Evolutionary conservation across 1,284 basidiomycete genomes (phyloP).

Genomic region (Pholiota adiposa): DNA sequence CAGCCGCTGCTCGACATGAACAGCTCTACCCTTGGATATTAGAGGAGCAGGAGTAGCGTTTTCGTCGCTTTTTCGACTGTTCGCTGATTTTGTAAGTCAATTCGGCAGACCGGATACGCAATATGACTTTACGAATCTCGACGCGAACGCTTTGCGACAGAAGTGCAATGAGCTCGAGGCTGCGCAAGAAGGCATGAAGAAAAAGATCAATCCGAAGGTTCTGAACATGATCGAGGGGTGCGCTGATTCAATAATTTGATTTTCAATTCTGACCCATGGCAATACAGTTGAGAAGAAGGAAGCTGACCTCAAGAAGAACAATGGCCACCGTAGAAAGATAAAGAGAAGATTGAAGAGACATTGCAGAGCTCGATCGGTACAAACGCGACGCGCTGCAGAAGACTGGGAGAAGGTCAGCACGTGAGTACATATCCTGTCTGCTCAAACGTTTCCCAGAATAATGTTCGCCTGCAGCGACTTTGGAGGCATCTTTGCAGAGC

Average conservation of each 20-base stretch:
- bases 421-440: conserved; percentile 54
- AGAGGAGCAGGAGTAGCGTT: conserved; percentile 76
- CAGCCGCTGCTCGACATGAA: conserved; percentile 66
- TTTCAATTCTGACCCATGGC: background rate
- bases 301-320: conserved; percentile 84
- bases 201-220: conserved; percentile 95
- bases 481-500: conserved; percentile 94
- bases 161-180: conserved; percentile 81
- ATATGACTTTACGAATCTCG: conserved; percentile 84
- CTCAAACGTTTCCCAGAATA: background rate
- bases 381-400: conserved; percentile 93
- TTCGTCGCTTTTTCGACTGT: background rate
- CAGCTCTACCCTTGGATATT: conserved; percentile 88
- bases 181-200: conserved; percentile 87
- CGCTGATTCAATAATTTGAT: conserved; percentile 25
- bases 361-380: conserved; percentile 91
- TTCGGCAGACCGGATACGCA: conserved; percentile 86
- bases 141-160: conserved; percentile 67
- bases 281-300: conserved; percentile 93
- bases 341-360: conserved; percentile 97
- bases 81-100: conserved; percentile 42
- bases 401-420: conserved; percentile 94
- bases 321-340: conserved; percentile 91
- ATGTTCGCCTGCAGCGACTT: conserved; percentile 74
- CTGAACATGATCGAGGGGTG: conserved; percentile 96